Conservation (phyloP, 2,329 filamentous ascomycete species). For the Arachnopeziza araneosa region DNA sequence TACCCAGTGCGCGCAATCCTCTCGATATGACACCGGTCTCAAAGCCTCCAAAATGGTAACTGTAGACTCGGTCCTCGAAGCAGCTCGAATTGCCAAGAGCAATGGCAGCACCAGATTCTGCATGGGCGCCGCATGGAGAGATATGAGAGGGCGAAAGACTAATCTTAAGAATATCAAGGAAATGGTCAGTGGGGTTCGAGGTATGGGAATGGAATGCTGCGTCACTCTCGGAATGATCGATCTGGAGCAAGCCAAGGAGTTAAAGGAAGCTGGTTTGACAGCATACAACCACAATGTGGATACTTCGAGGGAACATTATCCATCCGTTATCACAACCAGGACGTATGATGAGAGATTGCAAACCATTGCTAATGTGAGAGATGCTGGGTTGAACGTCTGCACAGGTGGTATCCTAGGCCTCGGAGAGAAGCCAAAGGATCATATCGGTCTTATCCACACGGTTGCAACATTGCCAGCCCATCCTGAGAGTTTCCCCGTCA, state of each 20-base stretch:
- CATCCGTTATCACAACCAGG: slow-evolving; percentile 76
- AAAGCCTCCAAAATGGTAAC: slow-evolving; percentile 73
- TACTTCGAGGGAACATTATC: slow-evolving; percentile 84
- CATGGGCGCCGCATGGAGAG: slow-evolving; percentile 91
- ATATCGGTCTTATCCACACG: slow-evolving; percentile 77
- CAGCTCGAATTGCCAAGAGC: slow-evolving; percentile 69
- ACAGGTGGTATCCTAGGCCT: slow-evolving; percentile 83
- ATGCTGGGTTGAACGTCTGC: slow-evolving; percentile 86
- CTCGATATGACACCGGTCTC: slow-evolving; percentile 70
- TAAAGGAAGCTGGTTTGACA: slow-evolving; percentile 78
- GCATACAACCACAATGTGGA: slow-evolving; percentile 96
- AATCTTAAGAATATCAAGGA: slow-evolving; percentile 76
- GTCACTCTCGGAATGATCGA: slow-evolving; percentile 96
- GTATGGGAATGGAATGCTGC: slow-evolving; percentile 82
- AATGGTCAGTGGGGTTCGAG: slow-evolving; percentile 78
- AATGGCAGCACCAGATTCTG: slow-evolving; percentile 90
- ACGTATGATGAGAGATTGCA: slow-evolving; percentile 81
- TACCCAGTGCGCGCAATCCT: slow-evolving; percentile 68
- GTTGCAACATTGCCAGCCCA: slow-evolving; percentile 75
- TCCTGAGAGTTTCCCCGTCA: slow-evolving; percentile 87
- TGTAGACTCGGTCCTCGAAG: slow-evolving; percentile 74
- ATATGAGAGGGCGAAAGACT: slow-evolving; percentile 87
- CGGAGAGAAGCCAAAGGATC: slow-evolving; percentile 72
- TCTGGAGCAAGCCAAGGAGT: slow-evolving; percentile 68
- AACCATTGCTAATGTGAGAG: slow-evolving; percentile 73